phyloP scores from a whole-genome alignment of 2,329 filamentous ascomycete species.

The Penicillium sclerotigenum region DNA sequence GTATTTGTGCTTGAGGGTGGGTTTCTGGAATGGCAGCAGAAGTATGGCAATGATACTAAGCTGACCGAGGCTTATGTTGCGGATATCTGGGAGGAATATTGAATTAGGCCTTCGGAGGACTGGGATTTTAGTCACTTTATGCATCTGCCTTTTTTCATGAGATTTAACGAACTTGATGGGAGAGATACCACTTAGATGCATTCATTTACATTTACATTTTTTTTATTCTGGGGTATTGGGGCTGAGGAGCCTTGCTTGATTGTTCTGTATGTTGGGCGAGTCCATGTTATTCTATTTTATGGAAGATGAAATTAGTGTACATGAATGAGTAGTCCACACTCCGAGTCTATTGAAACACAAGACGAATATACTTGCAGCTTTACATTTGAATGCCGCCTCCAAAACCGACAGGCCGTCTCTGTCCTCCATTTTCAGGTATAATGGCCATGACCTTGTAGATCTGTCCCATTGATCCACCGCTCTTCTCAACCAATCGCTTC shows the following conservation, averaged over 20 bases:
- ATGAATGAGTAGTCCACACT: not conserved
- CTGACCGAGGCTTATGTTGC: constrained; percentile 81
- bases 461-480: constrained; percentile 84
- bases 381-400: constrained; percentile 59
- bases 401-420: constrained; percentile 82
- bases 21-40: constrained; percentile 86
- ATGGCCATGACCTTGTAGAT: constrained; percentile 93
- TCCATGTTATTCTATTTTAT: not conserved
- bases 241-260: too few species aligned
- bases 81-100: constrained; percentile 72
- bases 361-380: constrained; percentile 9
- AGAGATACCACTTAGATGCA: constrained; percentile 15
- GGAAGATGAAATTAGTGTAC: not conserved
- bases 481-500: constrained; percentile 77
- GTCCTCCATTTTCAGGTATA: constrained; percentile 72
- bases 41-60: constrained; percentile 68
- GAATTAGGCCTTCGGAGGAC: not conserved
- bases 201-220: not conserved
- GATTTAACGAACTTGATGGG: constrained; percentile 1
- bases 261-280: not conserved
- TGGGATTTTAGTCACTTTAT: not conserved
- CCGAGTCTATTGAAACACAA: not conserved
- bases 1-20: constrained; percentile 80
- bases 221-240: not conserved
- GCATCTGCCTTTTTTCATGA: constrained; percentile 4